phyloP scores from a whole-genome alignment of 371 early-diverging fungal species.

The Mucor saturninus region DNA sequence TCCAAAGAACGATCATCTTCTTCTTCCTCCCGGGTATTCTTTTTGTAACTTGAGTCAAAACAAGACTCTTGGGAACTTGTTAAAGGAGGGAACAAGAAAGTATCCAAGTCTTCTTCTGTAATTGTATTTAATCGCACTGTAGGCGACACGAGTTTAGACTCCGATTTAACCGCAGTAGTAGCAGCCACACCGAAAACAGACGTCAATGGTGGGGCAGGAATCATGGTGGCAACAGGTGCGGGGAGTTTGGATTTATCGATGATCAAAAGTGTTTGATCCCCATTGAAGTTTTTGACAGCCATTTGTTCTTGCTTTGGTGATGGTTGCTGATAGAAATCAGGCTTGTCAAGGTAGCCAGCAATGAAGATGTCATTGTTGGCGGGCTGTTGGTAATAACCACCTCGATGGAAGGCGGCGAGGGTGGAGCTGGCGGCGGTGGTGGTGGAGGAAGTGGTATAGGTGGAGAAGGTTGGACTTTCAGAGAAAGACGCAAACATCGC shows the following conservation, averaged over 20 bases:
- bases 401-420: no score
- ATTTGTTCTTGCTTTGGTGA: conserved; percentile 1
- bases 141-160: conserved; percentile 11
- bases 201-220: no score
- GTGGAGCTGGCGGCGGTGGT: no score
- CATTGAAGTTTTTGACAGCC: conserved; percentile 27
- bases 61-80: conserved; percentile 3
- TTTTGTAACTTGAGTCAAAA: not conserved
- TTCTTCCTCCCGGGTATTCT: not conserved
- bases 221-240: not conserved
- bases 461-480: not conserved
- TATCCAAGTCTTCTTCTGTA: conserved; percentile 11
- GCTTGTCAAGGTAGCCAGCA: conserved; percentile 18
- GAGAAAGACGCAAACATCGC: conserved; percentile 13
- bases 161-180: not conserved
- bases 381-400: not conserved
- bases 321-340: not conserved
- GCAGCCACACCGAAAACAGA: no score
- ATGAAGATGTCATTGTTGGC: conserved; percentile 11
- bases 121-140: conserved; percentile 8
- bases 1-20: not conserved
- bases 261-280: conserved; percentile 23
- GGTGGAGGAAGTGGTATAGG: no score
- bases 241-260: conserved; percentile 30
- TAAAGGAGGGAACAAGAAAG: conserved; percentile 22